These are phyloP conservation scores for Starmerella bacillaris DNA, from an alignment of 805 yeast genomes.

Conservation along the genomic window DNA sequence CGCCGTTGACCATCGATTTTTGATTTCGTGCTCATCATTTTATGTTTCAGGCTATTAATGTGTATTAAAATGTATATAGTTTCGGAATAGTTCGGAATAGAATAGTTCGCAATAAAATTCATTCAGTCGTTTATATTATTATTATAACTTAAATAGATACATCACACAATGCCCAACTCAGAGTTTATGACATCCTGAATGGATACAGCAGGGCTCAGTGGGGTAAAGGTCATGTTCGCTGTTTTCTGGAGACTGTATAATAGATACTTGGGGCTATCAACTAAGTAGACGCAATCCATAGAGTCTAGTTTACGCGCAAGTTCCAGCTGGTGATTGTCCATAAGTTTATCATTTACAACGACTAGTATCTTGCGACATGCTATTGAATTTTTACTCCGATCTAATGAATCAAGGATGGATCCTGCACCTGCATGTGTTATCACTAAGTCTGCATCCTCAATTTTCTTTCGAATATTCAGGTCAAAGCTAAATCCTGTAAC, in stretches of 20 bases:
- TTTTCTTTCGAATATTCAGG: slow-evolving; percentile 26
- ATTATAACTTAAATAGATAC: no score
- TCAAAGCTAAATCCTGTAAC: slow-evolving; percentile 35
- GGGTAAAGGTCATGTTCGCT: background rate
- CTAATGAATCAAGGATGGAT: slow-evolving; percentile 50
- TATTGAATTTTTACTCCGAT: slow-evolving; percentile 7
- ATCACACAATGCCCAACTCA: slow-evolving; percentile 1
- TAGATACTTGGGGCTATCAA: background rate
- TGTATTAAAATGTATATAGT: no score
- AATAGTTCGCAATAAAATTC: no score
- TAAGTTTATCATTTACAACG: slow-evolving; percentile 50
- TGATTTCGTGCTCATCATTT: no score
- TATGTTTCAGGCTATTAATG: no score
- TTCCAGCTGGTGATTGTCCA: slow-evolving; percentile 76
- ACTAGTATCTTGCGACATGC: slow-evolving; percentile 47
- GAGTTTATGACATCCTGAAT: slow-evolving; percentile 3
- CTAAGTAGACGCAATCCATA: slow-evolving; percentile 6
- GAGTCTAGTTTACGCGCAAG: slow-evolving; percentile 39
- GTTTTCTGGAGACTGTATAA: slow-evolving; percentile 1
- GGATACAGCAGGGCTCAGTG: slow-evolving; percentile 5
- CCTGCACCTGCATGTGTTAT: slow-evolving; percentile 90
- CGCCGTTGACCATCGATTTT: slow-evolving; percentile 27
- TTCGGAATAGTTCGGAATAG: no score
- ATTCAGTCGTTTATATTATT: no score
- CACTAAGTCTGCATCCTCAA: slow-evolving; percentile 37